These are phyloP conservation scores for Aspergillus nomiae DNA, from an alignment of 2,329 filamentous ascomycete species.

Conservation along the genomic window DNA sequence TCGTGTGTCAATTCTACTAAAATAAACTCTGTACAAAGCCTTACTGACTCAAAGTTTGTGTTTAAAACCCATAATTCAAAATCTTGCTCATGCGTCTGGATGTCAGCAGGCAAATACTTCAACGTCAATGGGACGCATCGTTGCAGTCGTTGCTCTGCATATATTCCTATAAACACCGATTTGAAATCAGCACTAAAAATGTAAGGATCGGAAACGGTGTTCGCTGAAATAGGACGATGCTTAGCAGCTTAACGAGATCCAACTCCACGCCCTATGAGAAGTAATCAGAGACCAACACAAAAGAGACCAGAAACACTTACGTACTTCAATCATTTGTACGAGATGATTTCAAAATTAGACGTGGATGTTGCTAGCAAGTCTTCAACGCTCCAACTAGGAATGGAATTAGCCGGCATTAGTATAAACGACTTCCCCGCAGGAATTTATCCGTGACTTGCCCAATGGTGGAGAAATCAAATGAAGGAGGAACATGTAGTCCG, in stretches of 20 bases:
- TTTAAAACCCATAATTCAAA: background rate
- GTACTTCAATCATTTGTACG: background rate
- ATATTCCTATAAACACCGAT: background rate
- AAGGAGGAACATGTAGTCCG: background rate
- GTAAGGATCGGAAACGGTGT: background rate
- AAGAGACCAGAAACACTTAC: background rate
- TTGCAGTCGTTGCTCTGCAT: background rate
- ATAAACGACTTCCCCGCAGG: background rate
- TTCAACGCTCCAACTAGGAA: background rate
- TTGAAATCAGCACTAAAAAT: background rate
- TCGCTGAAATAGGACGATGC: background rate
- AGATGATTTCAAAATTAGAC: background rate
- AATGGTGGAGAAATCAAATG: background rate
- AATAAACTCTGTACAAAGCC: background rate
- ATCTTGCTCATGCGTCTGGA: too few species aligned
- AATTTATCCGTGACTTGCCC: background rate
- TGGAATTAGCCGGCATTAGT: background rate
- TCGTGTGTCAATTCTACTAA: background rate
- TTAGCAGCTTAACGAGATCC: background rate
- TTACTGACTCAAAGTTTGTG: rapidly evolving
- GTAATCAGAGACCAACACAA: background rate
- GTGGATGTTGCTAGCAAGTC: background rate
- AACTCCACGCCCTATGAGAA: background rate
- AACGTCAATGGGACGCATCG: background rate
- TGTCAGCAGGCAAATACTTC: too few species aligned